A percentile compares a stretch with the other conserved stretches of the same genome.
phyloP scores from a whole-genome alignment of 2,329 filamentous ascomycete genomes.

The Diplodia corticola region DNA sequence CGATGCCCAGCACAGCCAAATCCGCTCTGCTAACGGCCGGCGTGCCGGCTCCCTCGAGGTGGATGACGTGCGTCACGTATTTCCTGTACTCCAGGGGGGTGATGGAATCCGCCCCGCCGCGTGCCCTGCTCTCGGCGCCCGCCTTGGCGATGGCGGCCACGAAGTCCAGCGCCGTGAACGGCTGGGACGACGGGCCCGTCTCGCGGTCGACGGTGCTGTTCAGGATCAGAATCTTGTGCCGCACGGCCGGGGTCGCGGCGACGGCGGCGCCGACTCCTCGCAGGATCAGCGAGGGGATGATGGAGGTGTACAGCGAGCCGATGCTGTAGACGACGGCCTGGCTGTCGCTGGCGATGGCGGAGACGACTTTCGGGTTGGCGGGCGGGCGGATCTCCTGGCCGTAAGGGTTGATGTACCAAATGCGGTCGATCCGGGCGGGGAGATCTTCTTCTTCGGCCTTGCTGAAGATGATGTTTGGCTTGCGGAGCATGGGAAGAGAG shows the following conservation, averaged over 20 bases:
- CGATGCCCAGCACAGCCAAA: conserved; percentile 68
- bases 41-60: conserved; percentile 69
- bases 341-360: conserved; percentile 60
- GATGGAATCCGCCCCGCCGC: background rate
- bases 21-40: conserved; percentile 69
- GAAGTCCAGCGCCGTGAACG: conserved; percentile 78
- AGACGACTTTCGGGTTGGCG: conserved; percentile 76
- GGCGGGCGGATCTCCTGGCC: conserved; percentile 90
- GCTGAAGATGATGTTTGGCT: conserved; percentile 78
- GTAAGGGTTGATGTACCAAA: conserved; percentile 99
- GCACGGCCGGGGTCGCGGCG: conserved; percentile 48
- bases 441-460: conserved; percentile 76
- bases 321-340: conserved; percentile 84
- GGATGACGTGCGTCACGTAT: conserved; percentile 83
- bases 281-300: conserved; percentile 80
- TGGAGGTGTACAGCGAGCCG: conserved; percentile 87
- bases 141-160: conserved; percentile 76
- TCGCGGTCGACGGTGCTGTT: conserved; percentile 86
- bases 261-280: conserved; percentile 71
- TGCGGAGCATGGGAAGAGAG: conserved; percentile 74
- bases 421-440: conserved; percentile 70
- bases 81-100: conserved; percentile 52
- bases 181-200: conserved; percentile 67
- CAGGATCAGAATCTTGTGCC: conserved; percentile 77
- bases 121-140: conserved; percentile 36